These are phyloP conservation scores for Xylaria sp. DNA, from an alignment of 2,329 filamentous ascomycete species.

Conservation along the genomic window DNA sequence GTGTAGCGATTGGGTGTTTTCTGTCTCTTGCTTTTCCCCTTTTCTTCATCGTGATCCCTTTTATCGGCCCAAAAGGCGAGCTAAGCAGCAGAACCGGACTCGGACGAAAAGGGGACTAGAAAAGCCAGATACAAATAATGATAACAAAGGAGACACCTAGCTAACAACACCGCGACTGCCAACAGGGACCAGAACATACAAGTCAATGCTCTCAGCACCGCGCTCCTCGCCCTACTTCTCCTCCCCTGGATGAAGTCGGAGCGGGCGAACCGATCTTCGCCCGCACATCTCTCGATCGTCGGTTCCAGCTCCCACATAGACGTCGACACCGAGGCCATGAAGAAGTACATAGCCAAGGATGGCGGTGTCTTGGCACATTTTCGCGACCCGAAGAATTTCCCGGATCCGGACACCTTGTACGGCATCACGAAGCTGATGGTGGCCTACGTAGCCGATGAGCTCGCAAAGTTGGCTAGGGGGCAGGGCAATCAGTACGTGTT, in stretches of 20 bases:
- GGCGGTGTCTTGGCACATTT: constrained; percentile 36
- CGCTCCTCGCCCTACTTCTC: constrained; percentile 58
- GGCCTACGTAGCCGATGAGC: constrained; percentile 33
- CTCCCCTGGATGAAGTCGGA: constrained; percentile 50
- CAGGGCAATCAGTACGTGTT: constrained; percentile 30
- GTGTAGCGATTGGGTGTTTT: constrained; percentile 1
- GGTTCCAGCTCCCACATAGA: constrained; percentile 33
- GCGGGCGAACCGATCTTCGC: constrained; percentile 30
- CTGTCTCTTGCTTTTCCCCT: not conserved
- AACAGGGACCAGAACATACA: constrained; percentile 57
- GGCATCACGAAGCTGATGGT: constrained; percentile 36
- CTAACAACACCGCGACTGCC: constrained; percentile 26
- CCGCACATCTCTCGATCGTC: constrained; percentile 36
- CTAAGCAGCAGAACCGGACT: not conserved
- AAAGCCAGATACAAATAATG: not conserved
- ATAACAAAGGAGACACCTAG: no score
- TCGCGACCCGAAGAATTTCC: constrained; percentile 37
- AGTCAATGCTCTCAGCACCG: constrained; percentile 63
- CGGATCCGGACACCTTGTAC: constrained; percentile 33
- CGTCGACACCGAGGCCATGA: constrained; percentile 32
- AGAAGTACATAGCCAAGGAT: constrained; percentile 15
- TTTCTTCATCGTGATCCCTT: not conserved
- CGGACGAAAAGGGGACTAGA: not conserved
- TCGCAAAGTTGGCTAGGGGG: constrained; percentile 31
- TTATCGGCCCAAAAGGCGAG: not conserved